Evolutionary conservation across 345 rosid species (phyloP).

Genomic region (Euphorbia lathyris): DNA sequence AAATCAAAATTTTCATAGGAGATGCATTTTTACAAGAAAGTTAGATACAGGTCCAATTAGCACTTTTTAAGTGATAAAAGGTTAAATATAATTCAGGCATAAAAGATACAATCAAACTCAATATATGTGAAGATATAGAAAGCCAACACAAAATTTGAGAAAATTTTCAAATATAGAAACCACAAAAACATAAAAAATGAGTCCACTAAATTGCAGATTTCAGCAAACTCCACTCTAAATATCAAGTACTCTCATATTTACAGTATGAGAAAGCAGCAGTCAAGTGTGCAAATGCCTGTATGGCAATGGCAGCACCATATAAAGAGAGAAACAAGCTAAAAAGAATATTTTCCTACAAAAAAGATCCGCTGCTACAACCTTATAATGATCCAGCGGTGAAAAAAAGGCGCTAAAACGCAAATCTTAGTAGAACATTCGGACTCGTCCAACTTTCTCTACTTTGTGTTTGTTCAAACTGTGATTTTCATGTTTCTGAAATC

Average conservation of each 20-base stretch:
- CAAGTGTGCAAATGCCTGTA: slow-evolving; percentile 33
- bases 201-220: slow-evolving; percentile 22
- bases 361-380: slow-evolving; percentile 21
- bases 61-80: background rate
- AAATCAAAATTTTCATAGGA: too few relatives aligned
- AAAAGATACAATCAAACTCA: too few relatives aligned
- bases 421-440: slow-evolving; percentile 23
- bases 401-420: slow-evolving; percentile 24
- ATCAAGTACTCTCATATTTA: slow-evolving; percentile 49
- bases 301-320: slow-evolving; percentile 27
- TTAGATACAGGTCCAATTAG: too few relatives aligned
- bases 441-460: slow-evolving; percentile 21
- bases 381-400: slow-evolving; percentile 3
- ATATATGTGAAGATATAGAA: background rate
- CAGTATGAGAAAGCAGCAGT: slow-evolving; percentile 53
- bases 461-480: slow-evolving; percentile 26
- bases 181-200: slow-evolving; percentile 28
- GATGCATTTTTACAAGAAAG: too few relatives aligned
- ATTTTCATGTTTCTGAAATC: slow-evolving; percentile 20
- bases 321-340: slow-evolving; percentile 14
- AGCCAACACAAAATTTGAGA: slow-evolving; percentile 6
- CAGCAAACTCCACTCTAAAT: slow-evolving; percentile 48
- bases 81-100: too few relatives aligned
- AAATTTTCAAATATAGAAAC: slow-evolving; percentile 14
- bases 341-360: slow-evolving; percentile 32